These are phyloP conservation scores for Cercospora berteroae DNA, from an alignment of 2,329 filamentous ascomycete genomes.

Conservation along the genomic window DNA sequence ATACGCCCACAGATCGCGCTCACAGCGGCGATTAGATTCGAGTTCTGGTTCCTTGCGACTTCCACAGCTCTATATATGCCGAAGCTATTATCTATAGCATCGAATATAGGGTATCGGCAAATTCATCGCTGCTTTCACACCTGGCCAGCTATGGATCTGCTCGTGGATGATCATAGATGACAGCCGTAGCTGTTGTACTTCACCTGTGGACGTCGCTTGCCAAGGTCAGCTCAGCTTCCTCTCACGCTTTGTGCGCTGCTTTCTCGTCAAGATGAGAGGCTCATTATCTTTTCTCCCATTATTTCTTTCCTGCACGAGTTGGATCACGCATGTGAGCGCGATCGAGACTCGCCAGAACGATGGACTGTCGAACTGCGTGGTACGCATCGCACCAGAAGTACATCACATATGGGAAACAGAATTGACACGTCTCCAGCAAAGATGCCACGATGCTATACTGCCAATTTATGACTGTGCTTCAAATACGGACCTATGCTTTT, in stretches of 20 bases:
- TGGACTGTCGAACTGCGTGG: conserved; percentile 7
- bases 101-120: neutral
- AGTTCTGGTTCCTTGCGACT: neutral
- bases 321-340: neutral
- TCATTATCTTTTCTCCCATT: neutral
- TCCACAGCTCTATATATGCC: neutral
- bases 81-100: neutral
- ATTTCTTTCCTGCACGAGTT: neutral
- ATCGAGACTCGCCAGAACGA: neutral
- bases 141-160: neutral
- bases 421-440: conserved; percentile 6
- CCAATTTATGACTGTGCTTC: conserved; percentile 5
- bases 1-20: neutral
- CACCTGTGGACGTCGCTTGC: neutral
- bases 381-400: neutral
- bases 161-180: neutral
- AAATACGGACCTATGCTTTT: conserved; percentile 5
- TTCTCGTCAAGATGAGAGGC: neutral
- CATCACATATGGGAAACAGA: neutral
- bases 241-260: neutral
- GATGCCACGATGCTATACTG: conserved; percentile 9
- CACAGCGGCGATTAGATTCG: neutral
- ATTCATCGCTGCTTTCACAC: neutral
- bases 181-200: neutral
- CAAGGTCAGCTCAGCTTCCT: neutral